Base-by-base conservation (phyloP, 306 rosid genomes). In the Acacia confusa region DNA sequence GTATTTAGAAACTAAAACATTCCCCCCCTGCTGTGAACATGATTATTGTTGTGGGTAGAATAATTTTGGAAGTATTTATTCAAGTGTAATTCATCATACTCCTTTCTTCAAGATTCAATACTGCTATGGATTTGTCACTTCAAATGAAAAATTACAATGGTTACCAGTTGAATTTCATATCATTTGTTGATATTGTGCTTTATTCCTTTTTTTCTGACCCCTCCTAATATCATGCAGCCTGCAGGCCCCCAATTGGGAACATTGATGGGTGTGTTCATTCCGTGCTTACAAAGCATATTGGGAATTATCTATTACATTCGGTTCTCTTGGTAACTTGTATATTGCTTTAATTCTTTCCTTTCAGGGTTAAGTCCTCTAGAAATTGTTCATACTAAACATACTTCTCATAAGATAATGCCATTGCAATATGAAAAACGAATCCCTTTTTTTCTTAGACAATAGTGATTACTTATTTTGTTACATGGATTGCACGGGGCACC, bases 281-380 rank as follows among this genome's bases (percentile, higher is more conserved):
- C 99, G 2, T 96, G 98, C 88, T 72, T 91, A 71, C 99, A 96
- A 81, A 96, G 91, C 90, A 96, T 96, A 84, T 84, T 96, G 92
- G 99, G 99, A 88, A 93, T 96, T 85, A 96, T 96, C 86, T 96
- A 96, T 91, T 96, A 84, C 88, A 96, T 96, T 75, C 98, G 99
- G 71, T 93, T 96, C 89, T 81, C 99, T 77, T 96, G 99, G 99
- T 96, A 91, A 87, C 85, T 88, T 80, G 82, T 44, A 57, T 68
- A 76, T 78, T 73, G 63, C 80, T 77, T 79, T 78, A 30, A 68
- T 76, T 82, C 80, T 65, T 79, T 47, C 48, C 17, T 61, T 44
- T 64, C 32, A 64, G 24, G 50, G 15, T 66, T 67, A 15, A 78
- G 4, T 44, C 20, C 36, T 70, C 5, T 70, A 22, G 28, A 43